Percentiles rank a stretch among this genome's conserved stretches.
phyloP scores from a whole-genome alignment of 139 green algal species.

The Asterochloris erici region DNA sequence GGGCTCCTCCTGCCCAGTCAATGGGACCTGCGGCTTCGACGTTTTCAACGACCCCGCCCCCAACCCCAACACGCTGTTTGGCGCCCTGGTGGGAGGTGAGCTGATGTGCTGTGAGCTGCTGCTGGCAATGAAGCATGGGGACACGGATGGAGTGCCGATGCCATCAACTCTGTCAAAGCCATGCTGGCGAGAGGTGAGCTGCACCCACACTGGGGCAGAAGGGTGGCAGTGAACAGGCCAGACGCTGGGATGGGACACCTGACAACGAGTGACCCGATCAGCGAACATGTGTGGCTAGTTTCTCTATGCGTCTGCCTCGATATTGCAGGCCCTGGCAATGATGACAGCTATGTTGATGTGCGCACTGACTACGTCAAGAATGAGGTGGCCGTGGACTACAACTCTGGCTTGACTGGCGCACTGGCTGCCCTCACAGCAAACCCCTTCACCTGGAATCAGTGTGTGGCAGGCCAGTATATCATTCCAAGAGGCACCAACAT shows the following conservation, averaged over 20 bases:
- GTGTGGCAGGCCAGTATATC: slow-evolving; percentile 4
- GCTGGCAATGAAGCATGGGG: neutral
- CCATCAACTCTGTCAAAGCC: neutral
- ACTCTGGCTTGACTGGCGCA: slow-evolving; percentile 45
- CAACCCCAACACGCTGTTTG: slow-evolving; percentile 42
- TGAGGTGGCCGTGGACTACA: slow-evolving; percentile 49
- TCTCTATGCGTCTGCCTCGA: neutral
- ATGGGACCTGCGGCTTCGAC: slow-evolving; percentile 39
- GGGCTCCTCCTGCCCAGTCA: slow-evolving; percentile 39
- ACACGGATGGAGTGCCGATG: neutral
- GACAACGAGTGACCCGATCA: neutral
- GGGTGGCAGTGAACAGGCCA: neutral
- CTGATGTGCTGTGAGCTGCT: neutral
- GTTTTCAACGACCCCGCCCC: slow-evolving; percentile 29
- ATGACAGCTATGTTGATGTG: slow-evolving; percentile 30
- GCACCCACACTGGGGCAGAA: neutral
- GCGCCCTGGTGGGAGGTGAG: slow-evolving; percentile 42
- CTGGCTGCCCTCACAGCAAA: neutral
- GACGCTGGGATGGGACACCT: neutral
- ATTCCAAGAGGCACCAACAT: slow-evolving; percentile 1
- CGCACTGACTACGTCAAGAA: slow-evolving; percentile 38
- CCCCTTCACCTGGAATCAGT: neutral
- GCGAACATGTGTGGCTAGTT: neutral
- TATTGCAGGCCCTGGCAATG: slow-evolving; percentile 24
- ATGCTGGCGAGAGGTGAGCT: neutral